Percentiles rank a stretch among this genome's conserved stretches.
Conservation (phyloP, 1,284 basidiomycete species). For the Apiotrichum siamense region DNA sequence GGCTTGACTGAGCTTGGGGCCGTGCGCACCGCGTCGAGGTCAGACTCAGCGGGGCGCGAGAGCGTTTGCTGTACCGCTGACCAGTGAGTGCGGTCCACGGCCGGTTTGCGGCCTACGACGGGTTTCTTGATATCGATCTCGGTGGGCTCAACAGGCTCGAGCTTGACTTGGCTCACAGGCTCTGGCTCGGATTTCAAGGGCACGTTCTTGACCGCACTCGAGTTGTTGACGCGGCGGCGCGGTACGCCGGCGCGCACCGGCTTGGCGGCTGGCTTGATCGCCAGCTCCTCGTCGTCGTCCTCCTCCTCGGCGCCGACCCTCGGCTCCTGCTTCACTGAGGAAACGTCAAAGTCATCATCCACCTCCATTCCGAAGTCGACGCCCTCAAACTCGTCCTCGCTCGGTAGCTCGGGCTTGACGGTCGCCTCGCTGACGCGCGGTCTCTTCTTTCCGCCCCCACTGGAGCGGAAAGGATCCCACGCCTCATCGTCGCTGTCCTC, state of each 20-base stretch:
- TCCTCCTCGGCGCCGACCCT: constrained; percentile 42
- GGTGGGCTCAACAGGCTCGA: constrained; percentile 3
- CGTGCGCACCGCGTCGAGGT: constrained; percentile 43
- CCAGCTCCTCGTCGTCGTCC: constrained; percentile 41
- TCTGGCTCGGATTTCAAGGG: constrained; percentile 49
- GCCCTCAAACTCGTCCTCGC: constrained; percentile 21
- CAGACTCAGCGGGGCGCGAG: constrained; percentile 23
- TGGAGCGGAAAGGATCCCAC: constrained; percentile 26
- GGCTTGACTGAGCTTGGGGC: constrained; percentile 47
- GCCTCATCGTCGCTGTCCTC: constrained; percentile 47
- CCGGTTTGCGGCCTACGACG: constrained; percentile 28
- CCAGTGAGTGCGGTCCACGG: constrained; percentile 58
- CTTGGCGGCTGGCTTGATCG: constrained; percentile 14
- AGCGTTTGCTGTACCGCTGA: constrained; percentile 62
- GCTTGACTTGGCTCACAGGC: too few species aligned
- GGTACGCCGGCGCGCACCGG: constrained; percentile 12
- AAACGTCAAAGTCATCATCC: constrained; percentile 20
- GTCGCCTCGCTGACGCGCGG: constrained; percentile 39
- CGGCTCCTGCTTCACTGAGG: constrained; percentile 47
- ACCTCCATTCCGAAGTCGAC: constrained; percentile 26
- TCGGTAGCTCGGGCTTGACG: constrained; percentile 18
- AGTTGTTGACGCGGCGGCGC: constrained; percentile 47
- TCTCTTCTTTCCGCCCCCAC: constrained; percentile 40
- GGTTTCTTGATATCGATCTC: constrained; percentile 24
- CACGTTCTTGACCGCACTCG: constrained; percentile 39